Percentiles rank a stretch among this genome's conserved stretches.
phyloP scores from a whole-genome alignment of 2,329 filamentous ascomycete species.

The Colletotrichum tamarilloi region DNA sequence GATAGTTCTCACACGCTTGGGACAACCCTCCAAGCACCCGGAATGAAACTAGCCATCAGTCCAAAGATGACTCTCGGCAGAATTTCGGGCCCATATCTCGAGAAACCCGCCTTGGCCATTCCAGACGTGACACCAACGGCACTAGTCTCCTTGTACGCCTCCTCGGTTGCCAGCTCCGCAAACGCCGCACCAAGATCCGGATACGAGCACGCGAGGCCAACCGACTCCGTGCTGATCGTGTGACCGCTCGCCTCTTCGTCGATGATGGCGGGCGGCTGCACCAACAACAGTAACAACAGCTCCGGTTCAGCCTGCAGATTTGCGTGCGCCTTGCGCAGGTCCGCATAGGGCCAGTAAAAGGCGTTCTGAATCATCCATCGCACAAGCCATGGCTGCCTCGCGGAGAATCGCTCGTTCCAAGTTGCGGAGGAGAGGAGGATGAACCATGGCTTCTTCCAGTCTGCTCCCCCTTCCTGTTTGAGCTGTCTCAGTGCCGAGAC shows the following conservation, averaged over 20 bases:
- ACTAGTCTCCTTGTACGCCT: background rate
- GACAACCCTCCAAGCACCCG: conserved; percentile 17
- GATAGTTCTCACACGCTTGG: background rate
- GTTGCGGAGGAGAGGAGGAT: conserved; percentile 22
- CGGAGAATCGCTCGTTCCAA: conserved; percentile 12
- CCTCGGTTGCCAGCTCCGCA: conserved; percentile 13
- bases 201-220: conserved; percentile 7
- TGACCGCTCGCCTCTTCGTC: conserved; percentile 27
- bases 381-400: background rate
- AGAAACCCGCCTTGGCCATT: background rate
- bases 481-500: conserved; percentile 13
- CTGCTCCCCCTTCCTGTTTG: background rate
- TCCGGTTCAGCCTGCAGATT: conserved; percentile 2
- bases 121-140: conserved; percentile 12
- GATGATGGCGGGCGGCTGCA: conserved; percentile 24
- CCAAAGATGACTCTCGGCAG: conserved; percentile 1
- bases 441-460: conserved; percentile 8
- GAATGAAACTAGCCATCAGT: conserved; percentile 20
- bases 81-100: conserved; percentile 9
- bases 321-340: conserved; percentile 18
- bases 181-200: conserved; percentile 26
- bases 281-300: background rate
- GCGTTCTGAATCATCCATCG: conserved; percentile 18
- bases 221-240: conserved; percentile 1
- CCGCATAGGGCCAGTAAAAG: conserved; percentile 27